phyloP scores from a whole-genome alignment of 768 basidiomycete genomes.

The Rhizopogon sp. region DNA sequence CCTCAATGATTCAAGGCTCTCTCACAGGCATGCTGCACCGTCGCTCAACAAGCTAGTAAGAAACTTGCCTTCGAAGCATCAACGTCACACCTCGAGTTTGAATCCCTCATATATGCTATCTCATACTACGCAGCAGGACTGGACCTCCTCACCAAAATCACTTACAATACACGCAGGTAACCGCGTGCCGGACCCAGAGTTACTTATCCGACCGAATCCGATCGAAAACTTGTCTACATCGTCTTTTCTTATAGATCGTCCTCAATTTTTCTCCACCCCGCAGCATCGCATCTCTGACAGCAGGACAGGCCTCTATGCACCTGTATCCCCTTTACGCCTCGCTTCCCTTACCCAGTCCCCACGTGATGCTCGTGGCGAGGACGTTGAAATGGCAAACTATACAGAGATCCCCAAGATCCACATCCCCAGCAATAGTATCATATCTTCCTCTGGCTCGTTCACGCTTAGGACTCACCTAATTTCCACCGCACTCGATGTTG shows the following conservation, averaged over 20 bases:
- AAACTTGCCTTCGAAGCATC: conserved; percentile 14
- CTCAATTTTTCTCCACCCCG: conserved; percentile 25
- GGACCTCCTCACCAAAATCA: conserved; percentile 10
- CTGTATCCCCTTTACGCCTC: not conserved
- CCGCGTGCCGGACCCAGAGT: not conserved
- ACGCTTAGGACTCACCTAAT: conserved; percentile 10
- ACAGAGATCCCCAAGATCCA: conserved; percentile 11
- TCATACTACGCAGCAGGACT: conserved; percentile 9
- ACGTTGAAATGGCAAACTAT: conserved; percentile 16
- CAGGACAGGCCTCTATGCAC: not conserved
- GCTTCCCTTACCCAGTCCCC: not conserved
- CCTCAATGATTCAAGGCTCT: conserved; percentile 11
- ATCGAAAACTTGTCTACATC: not conserved
- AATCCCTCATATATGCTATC: conserved; percentile 23
- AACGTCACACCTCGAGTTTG: conserved; percentile 16
- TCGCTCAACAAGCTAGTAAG: conserved; percentile 7
- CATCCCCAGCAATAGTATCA: conserved; percentile 23
- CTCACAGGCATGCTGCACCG: not conserved
- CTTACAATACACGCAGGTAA: not conserved
- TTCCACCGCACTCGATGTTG: not conserved
- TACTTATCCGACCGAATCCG: not conserved
- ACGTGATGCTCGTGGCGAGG: not conserved
- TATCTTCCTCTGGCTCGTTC: conserved; percentile 25
- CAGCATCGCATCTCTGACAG: conserved; percentile 3
- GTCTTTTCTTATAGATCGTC: conserved; percentile 15